phyloP scores from a whole-genome alignment of 306 rosid genomes.

The Glycine tomentella region DNA sequence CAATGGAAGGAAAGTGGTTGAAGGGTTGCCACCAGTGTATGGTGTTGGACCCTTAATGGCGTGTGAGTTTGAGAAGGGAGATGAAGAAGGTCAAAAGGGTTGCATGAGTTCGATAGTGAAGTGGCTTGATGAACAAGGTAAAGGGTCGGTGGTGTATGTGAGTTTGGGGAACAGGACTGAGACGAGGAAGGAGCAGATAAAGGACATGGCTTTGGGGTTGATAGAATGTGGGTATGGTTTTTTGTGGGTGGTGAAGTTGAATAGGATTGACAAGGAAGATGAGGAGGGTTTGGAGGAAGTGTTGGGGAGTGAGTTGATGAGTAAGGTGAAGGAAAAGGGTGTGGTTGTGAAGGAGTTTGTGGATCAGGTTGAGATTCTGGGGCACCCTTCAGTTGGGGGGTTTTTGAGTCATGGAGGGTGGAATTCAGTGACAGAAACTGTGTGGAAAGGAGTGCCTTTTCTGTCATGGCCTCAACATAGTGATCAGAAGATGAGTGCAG shows the following conservation, averaged over 20 bases:
- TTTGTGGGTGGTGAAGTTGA: not conserved
- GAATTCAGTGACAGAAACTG: not conserved
- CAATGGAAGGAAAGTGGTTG: not conserved
- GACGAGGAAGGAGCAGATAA: constrained; percentile 48
- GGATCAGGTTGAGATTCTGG: not conserved
- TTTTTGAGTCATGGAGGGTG: constrained; percentile 19
- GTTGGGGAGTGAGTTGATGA: constrained; percentile 35
- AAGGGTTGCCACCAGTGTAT: not conserved
- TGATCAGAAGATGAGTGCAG: not conserved
- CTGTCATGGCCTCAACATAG: not conserved
- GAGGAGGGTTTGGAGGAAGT: constrained; percentile 25
- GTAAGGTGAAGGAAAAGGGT: constrained; percentile 14
- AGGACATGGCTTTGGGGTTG: not conserved
- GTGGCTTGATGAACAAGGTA: not conserved
- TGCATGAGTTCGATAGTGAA: not conserved
- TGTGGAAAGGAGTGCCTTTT: not conserved
- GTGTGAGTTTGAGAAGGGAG: constrained; percentile 46
- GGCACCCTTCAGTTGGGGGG: constrained; percentile 14
- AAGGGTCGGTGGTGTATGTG: constrained; percentile 15
- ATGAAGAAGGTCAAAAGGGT: not conserved
- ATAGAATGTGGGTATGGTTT: no score
- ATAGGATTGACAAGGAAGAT: constrained; percentile 1
- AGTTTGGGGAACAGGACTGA: constrained; percentile 61
- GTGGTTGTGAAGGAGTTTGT: not conserved
- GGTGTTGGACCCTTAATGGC: constrained; percentile 49